Evolutionary conservation across 2,329 filamentous ascomycete species (phyloP).

Genomic region (Colletotrichum magnum): DNA sequence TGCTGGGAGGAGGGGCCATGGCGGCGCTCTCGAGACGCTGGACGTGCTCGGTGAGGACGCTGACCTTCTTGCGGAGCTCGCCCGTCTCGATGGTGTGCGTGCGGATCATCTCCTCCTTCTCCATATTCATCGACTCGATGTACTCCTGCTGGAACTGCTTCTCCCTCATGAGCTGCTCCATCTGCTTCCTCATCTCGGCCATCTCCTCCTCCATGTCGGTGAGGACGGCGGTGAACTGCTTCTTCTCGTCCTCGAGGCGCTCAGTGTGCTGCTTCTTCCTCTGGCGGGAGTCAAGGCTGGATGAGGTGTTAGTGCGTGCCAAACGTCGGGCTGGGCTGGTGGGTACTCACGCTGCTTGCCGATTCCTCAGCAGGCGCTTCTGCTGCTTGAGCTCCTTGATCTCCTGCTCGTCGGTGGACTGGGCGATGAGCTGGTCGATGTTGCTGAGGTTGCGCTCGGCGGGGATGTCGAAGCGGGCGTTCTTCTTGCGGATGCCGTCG

Average conservation of each 20-base stretch:
- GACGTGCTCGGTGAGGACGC: conserved; percentile 81
- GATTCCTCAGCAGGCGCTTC: conserved; percentile 93
- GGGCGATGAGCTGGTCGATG: conserved; percentile 92
- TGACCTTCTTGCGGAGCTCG: conserved; percentile 93
- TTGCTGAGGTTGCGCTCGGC: conserved; percentile 93
- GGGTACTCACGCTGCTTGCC: conserved; percentile 90
- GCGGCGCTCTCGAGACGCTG: conserved; percentile 78
- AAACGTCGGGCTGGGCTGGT: neutral
- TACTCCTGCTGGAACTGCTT: conserved; percentile 82
- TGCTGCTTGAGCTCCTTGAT: conserved; percentile 99
- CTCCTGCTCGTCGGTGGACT: conserved; percentile 90
- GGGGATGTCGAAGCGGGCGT: conserved; percentile 96
- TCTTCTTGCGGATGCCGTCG: conserved; percentile 98
- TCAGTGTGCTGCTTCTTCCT: conserved; percentile 99
- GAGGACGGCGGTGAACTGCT: conserved; percentile 85
- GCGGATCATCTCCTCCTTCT: conserved; percentile 93
- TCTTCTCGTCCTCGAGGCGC: conserved; percentile 96
- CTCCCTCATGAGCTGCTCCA: conserved; percentile 79
- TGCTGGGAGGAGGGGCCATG: conserved; percentile 59
- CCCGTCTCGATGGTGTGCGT: conserved; percentile 91
- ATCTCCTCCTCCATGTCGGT: conserved; percentile 85
- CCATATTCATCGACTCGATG: conserved; percentile 82
- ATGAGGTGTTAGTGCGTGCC: conserved; percentile 26
- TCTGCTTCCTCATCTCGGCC: conserved; percentile 74
- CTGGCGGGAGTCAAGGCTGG: conserved; percentile 92